Evolutionary conservation across 225 moss, liverwort and hornwort species (phyloP).

Genomic region (Physcomitrium patens): DNA sequence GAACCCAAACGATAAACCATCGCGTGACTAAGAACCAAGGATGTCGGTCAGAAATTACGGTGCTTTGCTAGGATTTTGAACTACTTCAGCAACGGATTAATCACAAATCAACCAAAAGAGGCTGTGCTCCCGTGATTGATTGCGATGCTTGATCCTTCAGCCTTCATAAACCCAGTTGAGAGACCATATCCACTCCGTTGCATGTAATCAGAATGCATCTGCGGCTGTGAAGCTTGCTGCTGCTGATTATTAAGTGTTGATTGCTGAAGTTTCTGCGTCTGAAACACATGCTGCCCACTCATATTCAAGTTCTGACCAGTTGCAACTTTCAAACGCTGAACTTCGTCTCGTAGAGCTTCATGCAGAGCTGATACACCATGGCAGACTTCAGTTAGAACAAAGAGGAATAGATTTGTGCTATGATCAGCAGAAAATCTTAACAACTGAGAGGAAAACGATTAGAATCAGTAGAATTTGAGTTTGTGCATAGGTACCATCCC

Average conservation of each 20-base stretch:
- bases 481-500: conserved; percentile 67
- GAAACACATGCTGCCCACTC: conserved; percentile 64
- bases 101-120: conserved; percentile 57
- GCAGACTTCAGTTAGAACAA: neutral
- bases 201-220: conserved; percentile 69
- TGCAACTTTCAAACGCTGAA: conserved; percentile 77
- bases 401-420: neutral
- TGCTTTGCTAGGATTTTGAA: conserved; percentile 20
- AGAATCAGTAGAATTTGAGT: neutral
- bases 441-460: neutral
- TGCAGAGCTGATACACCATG: conserved; percentile 61
- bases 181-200: conserved; percentile 66
- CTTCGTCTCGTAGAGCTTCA: conserved; percentile 79
- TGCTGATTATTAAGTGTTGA: conserved; percentile 22
- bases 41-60: conserved; percentile 25
- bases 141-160: conserved; percentile 69
- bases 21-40: conserved; percentile 28
- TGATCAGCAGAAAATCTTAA: neutral
- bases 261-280: conserved; percentile 55
- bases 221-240: conserved; percentile 28
- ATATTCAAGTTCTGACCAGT: conserved; percentile 48
- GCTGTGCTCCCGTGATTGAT: conserved; percentile 72
- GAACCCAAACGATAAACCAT: neutral
- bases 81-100: conserved; percentile 17
- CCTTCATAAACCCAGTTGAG: conserved; percentile 66